These are phyloP conservation scores for Botrytis deweyae DNA, from an alignment of 2,329 filamentous ascomycete genomes.

Conservation along the genomic window DNA sequence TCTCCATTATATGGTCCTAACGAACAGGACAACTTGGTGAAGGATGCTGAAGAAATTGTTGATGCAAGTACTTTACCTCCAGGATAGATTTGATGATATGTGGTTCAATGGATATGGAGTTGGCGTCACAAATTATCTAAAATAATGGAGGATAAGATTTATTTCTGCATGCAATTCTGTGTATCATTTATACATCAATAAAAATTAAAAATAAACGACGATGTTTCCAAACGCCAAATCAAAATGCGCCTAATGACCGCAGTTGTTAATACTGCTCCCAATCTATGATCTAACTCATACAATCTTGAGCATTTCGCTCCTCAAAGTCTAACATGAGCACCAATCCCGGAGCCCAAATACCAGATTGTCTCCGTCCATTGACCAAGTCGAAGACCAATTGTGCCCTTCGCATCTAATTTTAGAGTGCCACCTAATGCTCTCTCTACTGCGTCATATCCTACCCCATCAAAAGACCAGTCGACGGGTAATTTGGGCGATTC, in stretches of 20 bases:
- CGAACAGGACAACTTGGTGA: constrained; percentile 63
- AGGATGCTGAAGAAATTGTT: constrained; percentile 92
- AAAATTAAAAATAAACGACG: not conserved
- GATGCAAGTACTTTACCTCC: constrained; percentile 92
- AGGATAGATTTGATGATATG: constrained; percentile 55
- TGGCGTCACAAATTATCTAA: constrained; percentile 24
- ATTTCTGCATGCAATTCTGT: constrained; percentile 22
- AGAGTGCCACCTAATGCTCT: constrained; percentile 78
- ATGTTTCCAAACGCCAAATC: constrained; percentile 15
- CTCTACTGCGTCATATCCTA: constrained; percentile 79
- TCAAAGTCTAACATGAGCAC: constrained; percentile 59
- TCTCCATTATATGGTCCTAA: constrained; percentile 78
- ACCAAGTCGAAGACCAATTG: constrained; percentile 72
- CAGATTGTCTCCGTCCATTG: constrained; percentile 71
- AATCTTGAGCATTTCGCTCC: not conserved
- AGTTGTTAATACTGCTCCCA: not conserved
- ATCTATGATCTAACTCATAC: not conserved
- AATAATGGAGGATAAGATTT: constrained; percentile 26
- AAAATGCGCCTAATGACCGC: not conserved
- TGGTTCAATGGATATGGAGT: constrained; percentile 30
- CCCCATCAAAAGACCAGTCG: constrained; percentile 70
- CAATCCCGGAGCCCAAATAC: constrained; percentile 69
- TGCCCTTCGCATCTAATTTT: constrained; percentile 74
- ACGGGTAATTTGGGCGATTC: constrained; percentile 78
- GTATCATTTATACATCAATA: constrained; percentile 20